phyloP scores from a whole-genome alignment of 116 monocot genomes.

The Thalassia testudinum region DNA sequence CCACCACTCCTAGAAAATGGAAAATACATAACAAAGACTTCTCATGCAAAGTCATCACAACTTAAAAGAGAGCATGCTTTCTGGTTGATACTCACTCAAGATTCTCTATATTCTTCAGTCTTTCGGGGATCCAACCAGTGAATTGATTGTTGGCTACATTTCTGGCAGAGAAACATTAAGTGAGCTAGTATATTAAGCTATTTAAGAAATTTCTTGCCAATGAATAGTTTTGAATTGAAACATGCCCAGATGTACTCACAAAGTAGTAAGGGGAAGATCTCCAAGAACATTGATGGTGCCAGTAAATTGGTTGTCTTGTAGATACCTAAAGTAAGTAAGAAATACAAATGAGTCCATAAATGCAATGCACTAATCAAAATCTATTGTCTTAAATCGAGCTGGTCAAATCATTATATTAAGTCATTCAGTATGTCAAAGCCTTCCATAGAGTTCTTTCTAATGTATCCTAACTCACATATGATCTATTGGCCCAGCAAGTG shows the following conservation, averaged over 20 bases:
- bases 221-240: neutral
- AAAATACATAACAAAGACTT: neutral
- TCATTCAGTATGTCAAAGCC: no score
- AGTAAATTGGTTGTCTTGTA: slow-evolving; percentile 85
- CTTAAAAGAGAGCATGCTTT: neutral
- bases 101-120: slow-evolving; percentile 59
- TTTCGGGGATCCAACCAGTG: slow-evolving; percentile 76
- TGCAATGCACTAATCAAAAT: no score
- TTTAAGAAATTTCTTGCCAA: no score
- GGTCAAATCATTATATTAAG: no score
- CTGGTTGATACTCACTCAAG: slow-evolving; percentile 48
- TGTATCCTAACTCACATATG: no score
- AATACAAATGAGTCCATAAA: no score
- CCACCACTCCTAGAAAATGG: slow-evolving; percentile 55
- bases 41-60: no score
- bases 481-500: no score
- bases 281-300: slow-evolving; percentile 67
- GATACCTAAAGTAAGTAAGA: slow-evolving; percentile 21
- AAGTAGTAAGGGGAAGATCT: slow-evolving; percentile 53
- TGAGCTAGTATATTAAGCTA: neutral
- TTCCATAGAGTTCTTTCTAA: no score
- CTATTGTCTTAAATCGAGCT: no score
- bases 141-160: slow-evolving; percentile 84
- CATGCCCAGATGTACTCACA: slow-evolving; percentile 32
- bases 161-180: slow-evolving; percentile 19